Base-by-base conservation (phyloP, 139 green algal species). In the Mychonastes homosphaera region DNA sequence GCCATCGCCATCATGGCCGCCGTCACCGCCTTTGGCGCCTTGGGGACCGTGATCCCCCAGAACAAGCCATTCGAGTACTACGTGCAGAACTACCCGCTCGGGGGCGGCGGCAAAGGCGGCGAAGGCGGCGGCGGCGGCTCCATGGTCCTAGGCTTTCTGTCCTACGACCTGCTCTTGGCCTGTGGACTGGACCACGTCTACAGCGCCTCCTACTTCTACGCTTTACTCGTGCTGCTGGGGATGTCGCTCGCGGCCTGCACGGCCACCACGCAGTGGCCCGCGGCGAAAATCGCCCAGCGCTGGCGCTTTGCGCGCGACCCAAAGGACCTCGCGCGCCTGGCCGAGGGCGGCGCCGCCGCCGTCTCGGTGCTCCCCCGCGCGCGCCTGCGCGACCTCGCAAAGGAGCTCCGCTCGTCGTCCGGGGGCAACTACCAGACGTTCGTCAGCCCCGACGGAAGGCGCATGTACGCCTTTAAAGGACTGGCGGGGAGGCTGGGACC, bases 391-490 rank as follows among this genome's bases (percentile, higher is more conserved):
- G 87, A 94, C 62, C 43, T 97, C 38, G 87, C 71, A 0, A 7
- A 13, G 0, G 8, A 70, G 3, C 76, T 97, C 24, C 38, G 13
- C 38, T 45, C 38, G 15, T 45, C 13, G 28, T 19, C 28, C 23
- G 3, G 12, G 21, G 4, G 0, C 66, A 83, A 70, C 38, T 15
- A n/a, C 38, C 13, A 45, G 15, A 45, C 13, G 15, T 45, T 45
- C 13, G 81, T 97, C 3, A 98, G 97, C 50, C 19, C 90, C n/a
- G 69, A 84, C 40, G 79, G 75, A 8, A 59, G 65, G 2, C 60
- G 71, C 38, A 66, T 98, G 65, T 99, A 99, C 70, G 92, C 76
- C 0, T 99, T 99, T 80, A 97, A 96, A 69, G 91, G 90, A 6
- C 70, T 98, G 30, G 79, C 80, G 19, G 93, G 93, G 26, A 78